Evolutionary conservation across 2,329 filamentous ascomycete species (phyloP), one percentile per base, ranked within the genome.

Genomic region (Proliferodiscus dingleyae): DNA sequence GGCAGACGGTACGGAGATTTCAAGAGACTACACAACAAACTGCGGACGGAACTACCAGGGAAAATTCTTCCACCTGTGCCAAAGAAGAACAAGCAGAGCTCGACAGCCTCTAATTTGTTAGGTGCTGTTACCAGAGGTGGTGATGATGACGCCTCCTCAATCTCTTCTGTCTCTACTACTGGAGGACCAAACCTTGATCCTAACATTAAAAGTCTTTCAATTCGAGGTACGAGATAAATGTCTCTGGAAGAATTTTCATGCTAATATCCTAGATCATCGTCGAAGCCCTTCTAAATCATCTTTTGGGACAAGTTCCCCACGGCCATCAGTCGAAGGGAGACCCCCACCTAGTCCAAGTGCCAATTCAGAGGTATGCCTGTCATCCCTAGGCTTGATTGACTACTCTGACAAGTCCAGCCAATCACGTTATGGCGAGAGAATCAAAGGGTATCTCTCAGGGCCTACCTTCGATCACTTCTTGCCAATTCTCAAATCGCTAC

Each of bases 1-100:
- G 89, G 84, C 13, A 80, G 89, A 49, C 78, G 91, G 55, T 98
- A 95, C 64, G 87, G 90, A 24, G 89, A 95, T 57, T 98, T 98
- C 63, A 76, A 72, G 21, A 81, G 79, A 53, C 73, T 98, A 49
- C 83, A 94, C 65, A 91, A 85, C 66, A 78, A 78, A 53, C 67
- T 98, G 49, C 82, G 87, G 28, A 80, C 83, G 10, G 93, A 98
- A 66, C 74, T 97, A 43, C 93, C 93, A 0, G 93, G 93, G 15
- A 95, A 94, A 60, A 79, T 95, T 5, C 73, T 98, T 2, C 87
- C 90, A 9, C 80, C 89, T 1, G 70, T 97, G 40, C 93, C 93
- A 1, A 84, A 84, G 63, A 97, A 97, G 77, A 96, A 96, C 66
- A 95, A 91, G 66, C 78, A 83, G 16, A 83, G 83, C 53, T 83